These are phyloP conservation scores for Penicillium odoratum DNA, from an alignment of 495 filamentous ascomycete genomes.

Conservation along the genomic window DNA sequence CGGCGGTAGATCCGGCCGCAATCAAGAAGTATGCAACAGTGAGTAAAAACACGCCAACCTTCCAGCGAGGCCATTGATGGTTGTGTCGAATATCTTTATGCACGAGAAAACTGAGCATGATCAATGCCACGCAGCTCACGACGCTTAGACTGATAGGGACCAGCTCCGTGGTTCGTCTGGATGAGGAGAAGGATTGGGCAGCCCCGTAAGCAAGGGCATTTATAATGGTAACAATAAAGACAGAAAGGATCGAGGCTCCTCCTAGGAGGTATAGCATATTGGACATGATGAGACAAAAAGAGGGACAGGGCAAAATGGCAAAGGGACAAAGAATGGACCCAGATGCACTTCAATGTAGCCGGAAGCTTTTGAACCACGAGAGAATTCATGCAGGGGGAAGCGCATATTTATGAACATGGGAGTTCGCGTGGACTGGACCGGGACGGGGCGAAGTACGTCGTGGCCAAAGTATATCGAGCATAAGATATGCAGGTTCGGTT, in stretches of 20 bases:
- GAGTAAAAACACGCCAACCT: constrained; percentile 19
- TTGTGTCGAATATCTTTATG: constrained; percentile 24
- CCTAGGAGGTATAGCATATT: constrained; percentile 29
- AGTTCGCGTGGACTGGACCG: constrained; percentile 16
- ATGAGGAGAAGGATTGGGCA: constrained; percentile 21
- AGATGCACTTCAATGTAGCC: background rate
- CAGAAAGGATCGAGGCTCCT: constrained; percentile 25
- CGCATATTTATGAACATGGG: constrained; percentile 8
- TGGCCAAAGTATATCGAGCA: constrained; percentile 25
- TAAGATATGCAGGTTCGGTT: constrained; percentile 10
- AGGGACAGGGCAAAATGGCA: constrained; percentile 4
- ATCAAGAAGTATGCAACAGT: constrained; percentile 32
- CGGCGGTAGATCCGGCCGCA: constrained; percentile 31
- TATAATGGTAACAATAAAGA: constrained; percentile 33
- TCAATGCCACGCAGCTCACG: constrained; percentile 29
- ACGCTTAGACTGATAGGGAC: constrained; percentile 30
- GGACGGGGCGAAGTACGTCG: constrained; percentile 26
- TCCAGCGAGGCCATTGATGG: constrained; percentile 22
- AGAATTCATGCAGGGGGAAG: constrained; percentile 4
- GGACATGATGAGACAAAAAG: constrained; percentile 16
- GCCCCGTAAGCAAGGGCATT: constrained; percentile 35
- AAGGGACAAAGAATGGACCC: background rate
- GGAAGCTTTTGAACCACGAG: background rate
- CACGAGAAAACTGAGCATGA: constrained; percentile 28
- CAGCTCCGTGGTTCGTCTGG: constrained; percentile 22